These are phyloP conservation scores for Trametes sanguinea DNA, from an alignment of 768 basidiomycete species.

Conservation along the genomic window DNA sequence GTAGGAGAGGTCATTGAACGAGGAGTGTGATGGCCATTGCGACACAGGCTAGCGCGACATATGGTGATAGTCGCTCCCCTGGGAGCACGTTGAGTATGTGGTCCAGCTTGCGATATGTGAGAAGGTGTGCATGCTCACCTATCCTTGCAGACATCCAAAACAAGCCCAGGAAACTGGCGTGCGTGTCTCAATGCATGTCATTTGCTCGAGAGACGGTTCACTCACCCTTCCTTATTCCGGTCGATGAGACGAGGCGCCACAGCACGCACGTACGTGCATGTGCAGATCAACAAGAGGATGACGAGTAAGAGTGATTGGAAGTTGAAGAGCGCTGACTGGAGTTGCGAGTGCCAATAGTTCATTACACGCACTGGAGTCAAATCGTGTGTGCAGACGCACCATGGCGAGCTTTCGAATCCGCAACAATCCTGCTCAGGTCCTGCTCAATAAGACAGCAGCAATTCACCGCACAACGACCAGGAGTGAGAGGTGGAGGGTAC, in stretches of 20 bases:
- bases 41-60: slow-evolving; percentile 90
- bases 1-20: slow-evolving; percentile 40
- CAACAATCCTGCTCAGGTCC: too few species aligned
- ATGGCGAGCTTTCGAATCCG: too few species aligned
- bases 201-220: neutral
- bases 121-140: slow-evolving; percentile 51
- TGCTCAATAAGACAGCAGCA: neutral
- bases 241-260: slow-evolving; percentile 90
- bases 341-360: too few species aligned
- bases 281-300: slow-evolving; percentile 92
- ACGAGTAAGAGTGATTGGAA: slow-evolving; percentile 95
- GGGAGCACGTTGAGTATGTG: neutral
- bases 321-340: slow-evolving; percentile 93
- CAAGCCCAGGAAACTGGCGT: slow-evolving; percentile 77
- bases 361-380: too few species aligned
- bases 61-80: slow-evolving; percentile 96
- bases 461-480: neutral
- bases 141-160: slow-evolving; percentile 97
- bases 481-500: too few species aligned
- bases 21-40: slow-evolving; percentile 86
- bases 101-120: neutral
- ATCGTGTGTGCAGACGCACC: too few species aligned
- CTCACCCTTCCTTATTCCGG: slow-evolving; percentile 89
- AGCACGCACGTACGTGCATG: slow-evolving; percentile 92
- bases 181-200: neutral